A percentile compares a stretch with the other conserved stretches of the same genome.
Evolutionary conservation across 805 yeast genomes (phyloP).

Genomic region (Metschnikowia arizonensis): DNA sequence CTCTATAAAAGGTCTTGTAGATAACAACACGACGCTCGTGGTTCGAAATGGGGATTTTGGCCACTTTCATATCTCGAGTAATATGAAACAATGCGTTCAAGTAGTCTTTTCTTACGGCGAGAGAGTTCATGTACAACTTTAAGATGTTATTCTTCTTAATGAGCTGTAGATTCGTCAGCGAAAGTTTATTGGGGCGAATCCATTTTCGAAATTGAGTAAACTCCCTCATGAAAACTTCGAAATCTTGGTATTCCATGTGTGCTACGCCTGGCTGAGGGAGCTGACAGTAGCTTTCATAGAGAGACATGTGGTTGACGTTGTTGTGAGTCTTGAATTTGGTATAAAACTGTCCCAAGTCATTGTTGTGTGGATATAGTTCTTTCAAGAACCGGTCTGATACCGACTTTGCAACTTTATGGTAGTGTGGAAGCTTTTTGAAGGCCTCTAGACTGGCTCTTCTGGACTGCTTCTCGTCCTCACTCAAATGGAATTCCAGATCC

Average conservation of each 20-base stretch:
- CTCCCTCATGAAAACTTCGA: constrained; percentile 26
- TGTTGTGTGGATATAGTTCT: constrained; percentile 13
- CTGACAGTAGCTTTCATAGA: constrained; percentile 25
- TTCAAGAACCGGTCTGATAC: constrained; percentile 6
- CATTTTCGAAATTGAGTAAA: constrained; percentile 25
- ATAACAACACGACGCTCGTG: constrained; percentile 29
- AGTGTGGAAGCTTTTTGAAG: constrained; percentile 11
- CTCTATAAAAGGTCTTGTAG: constrained; percentile 30
- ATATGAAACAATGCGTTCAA: constrained; percentile 22
- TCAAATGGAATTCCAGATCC: constrained; percentile 1
- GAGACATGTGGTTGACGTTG: constrained; percentile 23
- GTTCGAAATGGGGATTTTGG: constrained; percentile 26
- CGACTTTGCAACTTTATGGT: constrained; percentile 8
- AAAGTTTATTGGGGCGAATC: constrained; percentile 24
- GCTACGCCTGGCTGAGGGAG: constrained; percentile 26
- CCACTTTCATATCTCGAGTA: constrained; percentile 25
- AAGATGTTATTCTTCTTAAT: constrained; percentile 5
- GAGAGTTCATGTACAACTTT: constrained; percentile 17
- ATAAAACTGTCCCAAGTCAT: constrained; percentile 7
- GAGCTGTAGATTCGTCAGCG: constrained; percentile 9
- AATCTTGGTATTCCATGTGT: constrained; percentile 24
- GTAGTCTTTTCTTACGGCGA: constrained; percentile 20
- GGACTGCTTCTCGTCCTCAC: constrained; percentile 8
- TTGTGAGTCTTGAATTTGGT: constrained; percentile 4
- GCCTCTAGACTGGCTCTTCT: constrained; percentile 8